A percentile compares a stretch with the other conserved stretches of the same genome.
phyloP scores from a whole-genome alignment of 176 grass and related monocot genomes.

The Cenchrus purpureus region DNA sequence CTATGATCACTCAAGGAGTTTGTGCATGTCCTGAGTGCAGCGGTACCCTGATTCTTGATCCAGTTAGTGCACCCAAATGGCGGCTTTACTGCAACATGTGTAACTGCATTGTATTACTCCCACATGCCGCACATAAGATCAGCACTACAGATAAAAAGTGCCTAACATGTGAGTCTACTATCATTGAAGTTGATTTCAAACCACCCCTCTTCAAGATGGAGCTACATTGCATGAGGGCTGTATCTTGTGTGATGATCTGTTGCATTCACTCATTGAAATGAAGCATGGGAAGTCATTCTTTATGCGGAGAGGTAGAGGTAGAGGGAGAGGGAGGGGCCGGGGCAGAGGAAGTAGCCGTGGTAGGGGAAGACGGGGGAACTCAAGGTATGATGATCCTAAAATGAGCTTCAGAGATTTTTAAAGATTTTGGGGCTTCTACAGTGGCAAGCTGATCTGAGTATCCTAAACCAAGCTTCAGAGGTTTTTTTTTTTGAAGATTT shows the following conservation, averaged over 20 bases:
- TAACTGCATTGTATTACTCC: constrained; percentile 86
- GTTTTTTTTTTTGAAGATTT: too few species aligned
- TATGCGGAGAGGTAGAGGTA: constrained; percentile 60
- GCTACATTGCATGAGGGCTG: constrained; percentile 84
- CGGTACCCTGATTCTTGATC: constrained; percentile 85
- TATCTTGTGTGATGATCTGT: constrained; percentile 92
- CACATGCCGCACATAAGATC: constrained; percentile 81
- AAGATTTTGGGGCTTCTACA: constrained; percentile 17
- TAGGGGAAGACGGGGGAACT: constrained; percentile 55
- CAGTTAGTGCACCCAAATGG: constrained; percentile 97
- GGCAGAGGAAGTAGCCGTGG: constrained; percentile 51
- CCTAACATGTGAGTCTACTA: constrained; percentile 77
- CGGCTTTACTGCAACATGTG: constrained; percentile 86
- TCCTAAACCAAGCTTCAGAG: not conserved
- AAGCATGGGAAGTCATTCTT: constrained; percentile 91
- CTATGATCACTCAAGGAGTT: constrained; percentile 91
- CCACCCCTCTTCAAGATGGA: constrained; percentile 74
- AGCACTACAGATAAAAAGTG: constrained; percentile 76
- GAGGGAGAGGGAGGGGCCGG: constrained; percentile 66
- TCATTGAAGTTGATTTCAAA: constrained; percentile 96
- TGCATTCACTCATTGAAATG: constrained; percentile 92
- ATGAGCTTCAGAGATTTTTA: constrained; percentile 98
- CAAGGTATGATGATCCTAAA: constrained; percentile 78
- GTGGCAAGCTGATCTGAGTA: not conserved
- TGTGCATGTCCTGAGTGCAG: constrained; percentile 94